These are phyloP conservation scores for Candida khao-thaluensis DNA, from an alignment of 805 yeast genomes.

Conservation along the genomic window DNA sequence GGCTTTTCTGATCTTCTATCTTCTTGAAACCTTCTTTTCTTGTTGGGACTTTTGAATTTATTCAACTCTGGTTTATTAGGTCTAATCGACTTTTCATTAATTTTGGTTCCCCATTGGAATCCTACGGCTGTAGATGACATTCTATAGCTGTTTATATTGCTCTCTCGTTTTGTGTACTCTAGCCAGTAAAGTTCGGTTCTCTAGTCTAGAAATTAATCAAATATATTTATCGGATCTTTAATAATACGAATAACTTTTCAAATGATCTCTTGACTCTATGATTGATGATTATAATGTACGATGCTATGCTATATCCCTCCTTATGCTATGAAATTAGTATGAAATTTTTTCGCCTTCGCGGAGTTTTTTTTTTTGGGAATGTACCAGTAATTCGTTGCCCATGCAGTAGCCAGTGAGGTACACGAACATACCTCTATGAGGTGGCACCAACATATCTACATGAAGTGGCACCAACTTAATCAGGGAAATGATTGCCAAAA, in stretches of 20 bases:
- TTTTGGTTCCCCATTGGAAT: conserved; percentile 28
- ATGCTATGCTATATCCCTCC: conserved; percentile 4
- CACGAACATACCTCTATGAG: too few species aligned
- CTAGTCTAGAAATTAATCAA: too few species aligned
- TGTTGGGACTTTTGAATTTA: not conserved
- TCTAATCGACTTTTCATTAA: conserved; percentile 13
- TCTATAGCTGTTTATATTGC: not conserved
- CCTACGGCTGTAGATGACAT: conserved; percentile 25
- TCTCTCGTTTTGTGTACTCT: not conserved
- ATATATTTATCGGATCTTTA: too few species aligned
- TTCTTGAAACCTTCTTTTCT: conserved; percentile 18
- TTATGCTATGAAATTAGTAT: not conserved
- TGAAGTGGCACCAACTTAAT: too few species aligned
- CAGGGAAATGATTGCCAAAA: too few species aligned
- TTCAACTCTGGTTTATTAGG: not conserved
- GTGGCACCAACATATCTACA: too few species aligned
- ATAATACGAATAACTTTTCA: too few species aligned
- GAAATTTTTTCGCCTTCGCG: conserved; percentile 8
- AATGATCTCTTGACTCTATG: too few species aligned
- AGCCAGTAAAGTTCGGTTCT: too few species aligned
- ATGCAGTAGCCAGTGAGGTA: too few species aligned
- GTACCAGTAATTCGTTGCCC: not conserved
- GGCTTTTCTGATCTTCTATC: conserved; percentile 9
- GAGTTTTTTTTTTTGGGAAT: not conserved
- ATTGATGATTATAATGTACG: too few species aligned